Evolutionary conservation across 345 rosid species (phyloP).

Genomic region (Murraya paniculata): DNA sequence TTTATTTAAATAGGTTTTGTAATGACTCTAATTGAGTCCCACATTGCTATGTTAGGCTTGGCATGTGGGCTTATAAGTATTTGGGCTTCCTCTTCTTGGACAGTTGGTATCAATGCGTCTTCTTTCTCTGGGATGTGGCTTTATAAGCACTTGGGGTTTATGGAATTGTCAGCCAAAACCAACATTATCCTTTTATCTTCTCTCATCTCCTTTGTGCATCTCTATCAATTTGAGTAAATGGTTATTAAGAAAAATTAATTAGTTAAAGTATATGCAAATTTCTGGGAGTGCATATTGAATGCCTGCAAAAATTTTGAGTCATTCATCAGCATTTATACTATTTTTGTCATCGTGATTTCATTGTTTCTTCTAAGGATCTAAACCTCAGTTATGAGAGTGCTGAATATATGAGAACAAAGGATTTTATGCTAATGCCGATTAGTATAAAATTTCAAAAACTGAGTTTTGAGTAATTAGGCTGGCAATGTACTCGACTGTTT

Average conservation of each 20-base stretch:
- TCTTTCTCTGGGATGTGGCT: too few species aligned
- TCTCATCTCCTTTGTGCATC: too few species aligned
- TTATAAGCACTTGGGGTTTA: too few species aligned
- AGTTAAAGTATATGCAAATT: neutral
- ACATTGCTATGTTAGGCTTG: too few species aligned
- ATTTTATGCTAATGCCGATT: neutral
- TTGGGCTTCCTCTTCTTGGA: too few species aligned
- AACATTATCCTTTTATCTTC: neutral
- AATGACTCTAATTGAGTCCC: too few species aligned
- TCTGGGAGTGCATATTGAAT: neutral
- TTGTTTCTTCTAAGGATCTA: neutral
- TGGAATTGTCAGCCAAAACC: neutral
- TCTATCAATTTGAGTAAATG: neutral
- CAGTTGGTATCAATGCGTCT: too few species aligned
- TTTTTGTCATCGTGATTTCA: neutral
- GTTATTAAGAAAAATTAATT: neutral
- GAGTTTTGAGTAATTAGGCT: neutral
- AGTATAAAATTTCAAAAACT: neutral
- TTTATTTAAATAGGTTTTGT: neutral
- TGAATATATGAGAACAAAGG: neutral
- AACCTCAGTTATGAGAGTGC: neutral
- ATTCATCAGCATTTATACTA: neutral
- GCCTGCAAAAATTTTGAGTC: neutral
- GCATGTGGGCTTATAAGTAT: too few species aligned
- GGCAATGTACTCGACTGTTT: too few species aligned